Evolutionary conservation across 2,329 filamentous ascomycete genomes (phyloP).

Genomic region (Pyrenophora seminiperda): DNA sequence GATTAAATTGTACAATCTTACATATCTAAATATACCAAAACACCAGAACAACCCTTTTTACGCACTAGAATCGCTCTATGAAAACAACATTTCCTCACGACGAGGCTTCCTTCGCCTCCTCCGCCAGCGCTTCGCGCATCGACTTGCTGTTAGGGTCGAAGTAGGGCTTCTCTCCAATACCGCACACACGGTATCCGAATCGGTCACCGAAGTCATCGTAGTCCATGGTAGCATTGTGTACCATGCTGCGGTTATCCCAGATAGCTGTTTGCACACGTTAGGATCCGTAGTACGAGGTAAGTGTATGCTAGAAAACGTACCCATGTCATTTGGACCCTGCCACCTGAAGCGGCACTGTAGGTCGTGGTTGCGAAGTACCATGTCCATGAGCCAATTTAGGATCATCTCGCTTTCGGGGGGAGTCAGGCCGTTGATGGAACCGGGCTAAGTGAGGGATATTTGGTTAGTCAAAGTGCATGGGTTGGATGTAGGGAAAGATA

Average conservation of each 20-base stretch:
- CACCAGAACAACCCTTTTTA: background rate
- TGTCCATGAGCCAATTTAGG: slow-evolving; percentile 7
- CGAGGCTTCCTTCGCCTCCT: slow-evolving; percentile 7
- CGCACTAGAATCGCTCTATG: background rate
- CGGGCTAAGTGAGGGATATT: background rate
- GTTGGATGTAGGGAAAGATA: slow-evolving; percentile 19
- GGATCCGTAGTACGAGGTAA: background rate
- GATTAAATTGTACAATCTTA: too few species aligned
- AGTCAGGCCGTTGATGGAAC: slow-evolving; percentile 8
- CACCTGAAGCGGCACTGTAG: slow-evolving; percentile 50
- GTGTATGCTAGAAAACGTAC: background rate
- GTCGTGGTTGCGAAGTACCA: slow-evolving; percentile 47
- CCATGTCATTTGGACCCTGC: slow-evolving; percentile 20
- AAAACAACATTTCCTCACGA: background rate
- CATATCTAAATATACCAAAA: too few species aligned
- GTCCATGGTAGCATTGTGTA: slow-evolving; percentile 65
- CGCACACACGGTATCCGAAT: slow-evolving; percentile 59
- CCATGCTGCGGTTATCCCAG: slow-evolving; percentile 66
- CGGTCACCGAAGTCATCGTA: slow-evolving; percentile 59
- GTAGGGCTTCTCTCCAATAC: slow-evolving; percentile 61
- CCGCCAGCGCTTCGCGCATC: slow-evolving; percentile 48
- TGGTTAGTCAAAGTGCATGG: slow-evolving; percentile 31
- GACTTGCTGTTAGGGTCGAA: slow-evolving; percentile 58
- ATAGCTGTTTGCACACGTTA: slow-evolving; percentile 51
- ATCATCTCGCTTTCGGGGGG: slow-evolving; percentile 9